phyloP scores from a whole-genome alignment of 352 stramenopile genomes.

The Peronospora farinosa region DNA sequence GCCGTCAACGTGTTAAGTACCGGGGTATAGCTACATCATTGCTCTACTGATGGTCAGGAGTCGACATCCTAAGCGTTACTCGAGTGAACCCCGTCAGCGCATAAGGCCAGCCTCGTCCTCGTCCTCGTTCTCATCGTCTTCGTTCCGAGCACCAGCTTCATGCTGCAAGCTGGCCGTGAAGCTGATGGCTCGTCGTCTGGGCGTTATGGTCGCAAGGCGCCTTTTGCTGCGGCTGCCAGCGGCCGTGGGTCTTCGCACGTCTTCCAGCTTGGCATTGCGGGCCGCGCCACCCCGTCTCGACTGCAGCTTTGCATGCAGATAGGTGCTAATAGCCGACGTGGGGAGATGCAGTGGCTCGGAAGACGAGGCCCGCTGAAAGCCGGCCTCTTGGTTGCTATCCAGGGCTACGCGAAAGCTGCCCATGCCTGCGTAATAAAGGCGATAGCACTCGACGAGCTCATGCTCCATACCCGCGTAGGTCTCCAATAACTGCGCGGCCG shows the following conservation, averaged over 20 bases:
- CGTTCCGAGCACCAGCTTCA: slow-evolving; percentile 4
- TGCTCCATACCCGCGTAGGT: slow-evolving; percentile 52
- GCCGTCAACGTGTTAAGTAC: slow-evolving; percentile 3
- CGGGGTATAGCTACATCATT: slow-evolving; percentile 1
- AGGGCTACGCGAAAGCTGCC: slow-evolving; percentile 37
- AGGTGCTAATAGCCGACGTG: slow-evolving; percentile 47
- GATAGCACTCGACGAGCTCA: slow-evolving; percentile 62
- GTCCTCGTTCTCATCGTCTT: slow-evolving; percentile 11
- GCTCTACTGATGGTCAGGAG: slow-evolving; percentile 7
- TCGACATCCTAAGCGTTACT: slow-evolving; percentile 12
- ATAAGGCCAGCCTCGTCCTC: slow-evolving; percentile 8
- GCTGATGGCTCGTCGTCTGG: slow-evolving; percentile 22
- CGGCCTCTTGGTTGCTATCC: slow-evolving; percentile 18
- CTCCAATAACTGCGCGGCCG: slow-evolving; percentile 35
- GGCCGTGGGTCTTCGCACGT: slow-evolving; percentile 35
- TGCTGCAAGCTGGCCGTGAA: slow-evolving; percentile 20
- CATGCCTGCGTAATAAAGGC: slow-evolving; percentile 51
- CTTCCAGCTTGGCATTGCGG: slow-evolving; percentile 41
- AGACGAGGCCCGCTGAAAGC: slow-evolving; percentile 13
- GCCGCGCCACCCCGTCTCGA: slow-evolving; percentile 27
- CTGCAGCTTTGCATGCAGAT: slow-evolving; percentile 46
- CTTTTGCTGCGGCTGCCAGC: slow-evolving; percentile 16
- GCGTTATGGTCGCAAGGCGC: slow-evolving; percentile 16
- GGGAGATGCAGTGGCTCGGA: slow-evolving; percentile 42
- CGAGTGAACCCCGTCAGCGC: slow-evolving; percentile 13